phyloP scores from a whole-genome alignment of 2,329 filamentous ascomycete genomes.

The Claviceps pazoutovae region DNA sequence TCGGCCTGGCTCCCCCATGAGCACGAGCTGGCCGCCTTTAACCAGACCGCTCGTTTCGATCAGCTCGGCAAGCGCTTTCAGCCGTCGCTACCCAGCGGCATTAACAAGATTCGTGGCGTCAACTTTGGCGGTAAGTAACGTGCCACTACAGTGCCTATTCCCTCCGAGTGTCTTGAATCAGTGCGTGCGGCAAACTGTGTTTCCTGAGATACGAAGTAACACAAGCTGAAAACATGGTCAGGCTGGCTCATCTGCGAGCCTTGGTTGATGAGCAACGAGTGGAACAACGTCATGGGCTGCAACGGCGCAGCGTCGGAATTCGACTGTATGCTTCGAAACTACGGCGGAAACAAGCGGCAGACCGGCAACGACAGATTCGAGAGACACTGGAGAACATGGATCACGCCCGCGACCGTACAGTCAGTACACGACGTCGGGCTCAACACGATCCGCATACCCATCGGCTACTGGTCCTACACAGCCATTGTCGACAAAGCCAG shows the following conservation, averaged over 20 bases:
- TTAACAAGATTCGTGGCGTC: slow-evolving; percentile 35
- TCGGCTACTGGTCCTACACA: slow-evolving; percentile 40
- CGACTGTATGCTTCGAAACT: slow-evolving; percentile 31
- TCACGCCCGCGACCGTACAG: slow-evolving; percentile 24
- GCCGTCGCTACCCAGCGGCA: slow-evolving; percentile 11
- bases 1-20: slow-evolving; percentile 18
- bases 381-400: slow-evolving; percentile 28
- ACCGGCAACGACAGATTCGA: slow-evolving; percentile 32
- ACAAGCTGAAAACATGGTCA: not conserved
- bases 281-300: slow-evolving; percentile 32
- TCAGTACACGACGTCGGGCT: slow-evolving; percentile 36
- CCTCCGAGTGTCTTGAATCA: too few species aligned
- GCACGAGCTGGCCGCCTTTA: slow-evolving; percentile 18
- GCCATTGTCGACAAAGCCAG: slow-evolving; percentile 29
- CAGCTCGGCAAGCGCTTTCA: slow-evolving; percentile 19
- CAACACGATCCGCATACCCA: slow-evolving; percentile 38
- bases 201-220: too few species aligned
- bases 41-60: slow-evolving; percentile 17
- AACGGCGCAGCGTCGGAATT: slow-evolving; percentile 30
- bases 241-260: slow-evolving; percentile 31
- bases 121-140: slow-evolving; percentile 31
- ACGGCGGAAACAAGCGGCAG: slow-evolving; percentile 11
- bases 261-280: slow-evolving; percentile 33
- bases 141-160: not conserved
- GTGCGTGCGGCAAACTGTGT: too few species aligned